Conservation (phyloP, 176 grass and related monocot species). For the Oryza officinalis region DNA sequence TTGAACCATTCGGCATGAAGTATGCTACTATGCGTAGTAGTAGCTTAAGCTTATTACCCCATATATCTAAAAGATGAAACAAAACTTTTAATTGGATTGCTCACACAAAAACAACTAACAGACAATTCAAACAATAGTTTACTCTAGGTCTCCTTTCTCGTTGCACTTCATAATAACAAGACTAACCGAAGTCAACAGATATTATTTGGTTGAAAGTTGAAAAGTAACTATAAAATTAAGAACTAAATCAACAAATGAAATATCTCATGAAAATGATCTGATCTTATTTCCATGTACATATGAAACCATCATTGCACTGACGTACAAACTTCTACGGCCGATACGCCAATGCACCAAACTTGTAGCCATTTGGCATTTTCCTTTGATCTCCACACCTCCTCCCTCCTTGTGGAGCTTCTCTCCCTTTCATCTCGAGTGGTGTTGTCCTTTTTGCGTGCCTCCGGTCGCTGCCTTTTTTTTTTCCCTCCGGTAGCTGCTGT, state of each 20-base stretch:
- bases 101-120: background rate
- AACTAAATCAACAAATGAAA: background rate
- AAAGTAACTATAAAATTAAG: background rate
- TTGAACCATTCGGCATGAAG: slow-evolving; percentile 25
- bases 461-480: background rate
- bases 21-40: background rate
- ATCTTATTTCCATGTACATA: background rate
- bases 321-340: background rate
- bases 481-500: no score
- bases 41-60: background rate
- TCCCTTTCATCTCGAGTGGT: background rate
- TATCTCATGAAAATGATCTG: background rate
- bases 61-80: background rate
- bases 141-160: background rate
- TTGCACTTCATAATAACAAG: background rate
- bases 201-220: background rate
- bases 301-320: background rate
- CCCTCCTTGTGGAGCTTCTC: background rate
- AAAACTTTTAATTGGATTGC: background rate
- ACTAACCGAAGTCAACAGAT: background rate
- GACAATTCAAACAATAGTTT: background rate
- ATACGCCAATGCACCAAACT: background rate
- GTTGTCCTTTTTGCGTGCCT: no score
- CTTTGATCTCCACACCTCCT: background rate
- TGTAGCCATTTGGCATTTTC: background rate